These are phyloP conservation scores for Teratosphaeria viscida DNA, from an alignment of 2,329 filamentous ascomycete species.

Conservation along the genomic window DNA sequence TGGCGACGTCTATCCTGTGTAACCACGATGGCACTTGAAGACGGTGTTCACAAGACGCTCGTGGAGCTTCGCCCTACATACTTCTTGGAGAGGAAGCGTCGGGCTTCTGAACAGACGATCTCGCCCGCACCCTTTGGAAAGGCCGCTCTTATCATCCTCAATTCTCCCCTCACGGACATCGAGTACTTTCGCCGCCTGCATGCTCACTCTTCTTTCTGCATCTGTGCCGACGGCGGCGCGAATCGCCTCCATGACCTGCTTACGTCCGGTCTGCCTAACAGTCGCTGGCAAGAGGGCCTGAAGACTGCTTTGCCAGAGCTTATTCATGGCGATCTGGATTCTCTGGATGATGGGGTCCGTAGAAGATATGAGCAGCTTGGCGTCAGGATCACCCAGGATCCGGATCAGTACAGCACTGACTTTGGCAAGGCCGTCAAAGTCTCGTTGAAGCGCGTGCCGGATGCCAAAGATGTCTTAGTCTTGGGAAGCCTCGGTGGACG, in stretches of 20 bases:
- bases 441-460: conserved; percentile 35
- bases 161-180: conserved; percentile 48
- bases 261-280: conserved; percentile 8
- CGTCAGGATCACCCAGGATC: conserved; percentile 56
- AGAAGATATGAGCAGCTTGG: conserved; percentile 54
- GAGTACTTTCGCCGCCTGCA: conserved; percentile 40
- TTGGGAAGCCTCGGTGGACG: conserved; percentile 80
- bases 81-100: conserved; percentile 9
- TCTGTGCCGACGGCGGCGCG: conserved; percentile 88
- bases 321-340: conserved; percentile 89
- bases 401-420: conserved; percentile 83
- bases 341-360: conserved; percentile 52
- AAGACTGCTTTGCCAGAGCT: conserved; percentile 35
- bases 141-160: conserved; percentile 47
- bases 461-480: conserved; percentile 49
- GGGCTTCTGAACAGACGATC: neutral
- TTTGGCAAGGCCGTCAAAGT: conserved; percentile 69
- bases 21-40: neutral
- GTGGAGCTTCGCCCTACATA: conserved; percentile 12
- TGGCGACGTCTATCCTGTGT: neutral
- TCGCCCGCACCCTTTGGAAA: neutral
- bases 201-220: conserved; percentile 47
- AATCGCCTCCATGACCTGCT: conserved; percentile 57
- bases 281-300: conserved; percentile 9
- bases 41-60: neutral